Conservation (phyloP, 2,329 filamentous ascomycete genomes). For the Dothiorella sarmentorum region DNA sequence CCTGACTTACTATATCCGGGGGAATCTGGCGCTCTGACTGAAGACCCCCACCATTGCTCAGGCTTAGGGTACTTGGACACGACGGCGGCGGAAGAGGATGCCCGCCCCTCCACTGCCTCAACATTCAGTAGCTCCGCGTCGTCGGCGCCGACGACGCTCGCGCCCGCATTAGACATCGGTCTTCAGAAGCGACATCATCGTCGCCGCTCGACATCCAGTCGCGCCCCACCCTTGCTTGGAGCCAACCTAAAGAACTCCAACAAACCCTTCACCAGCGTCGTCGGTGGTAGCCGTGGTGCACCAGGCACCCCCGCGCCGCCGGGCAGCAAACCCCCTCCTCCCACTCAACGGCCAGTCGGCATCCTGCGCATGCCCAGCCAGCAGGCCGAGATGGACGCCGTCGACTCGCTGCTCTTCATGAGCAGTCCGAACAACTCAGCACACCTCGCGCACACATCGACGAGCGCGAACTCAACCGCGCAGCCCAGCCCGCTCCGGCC, state of each 20-base stretch:
- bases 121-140: slow-evolving; percentile 27
- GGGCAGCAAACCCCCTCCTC: too few species aligned
- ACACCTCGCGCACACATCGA: slow-evolving; percentile 27
- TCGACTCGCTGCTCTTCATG: slow-evolving; percentile 78
- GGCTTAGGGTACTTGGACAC: slow-evolving; percentile 19
- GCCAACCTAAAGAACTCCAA: slow-evolving; percentile 28
- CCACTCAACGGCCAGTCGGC: slow-evolving; percentile 39
- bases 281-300: too few species aligned
- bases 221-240: slow-evolving; percentile 32
- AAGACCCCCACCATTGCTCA: background rate
- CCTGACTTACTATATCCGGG: background rate
- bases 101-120: slow-evolving; percentile 29
- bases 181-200: slow-evolving; percentile 35
- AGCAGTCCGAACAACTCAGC: slow-evolving; percentile 70
- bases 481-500: slow-evolving; percentile 31
- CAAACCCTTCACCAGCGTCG: slow-evolving; percentile 19
- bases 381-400: slow-evolving; percentile 72
- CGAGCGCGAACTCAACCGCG: slow-evolving; percentile 16
- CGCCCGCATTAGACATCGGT: slow-evolving; percentile 33
- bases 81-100: slow-evolving; percentile 28
- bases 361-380: slow-evolving; percentile 67
- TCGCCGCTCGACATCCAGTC: slow-evolving; percentile 33
- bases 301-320: slow-evolving; percentile 28
- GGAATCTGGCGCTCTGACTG: background rate
- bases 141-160: slow-evolving; percentile 27